Evolutionary conservation across 2,329 filamentous ascomycete species (phyloP).

Genomic region (Sphaerulina populicola): DNA sequence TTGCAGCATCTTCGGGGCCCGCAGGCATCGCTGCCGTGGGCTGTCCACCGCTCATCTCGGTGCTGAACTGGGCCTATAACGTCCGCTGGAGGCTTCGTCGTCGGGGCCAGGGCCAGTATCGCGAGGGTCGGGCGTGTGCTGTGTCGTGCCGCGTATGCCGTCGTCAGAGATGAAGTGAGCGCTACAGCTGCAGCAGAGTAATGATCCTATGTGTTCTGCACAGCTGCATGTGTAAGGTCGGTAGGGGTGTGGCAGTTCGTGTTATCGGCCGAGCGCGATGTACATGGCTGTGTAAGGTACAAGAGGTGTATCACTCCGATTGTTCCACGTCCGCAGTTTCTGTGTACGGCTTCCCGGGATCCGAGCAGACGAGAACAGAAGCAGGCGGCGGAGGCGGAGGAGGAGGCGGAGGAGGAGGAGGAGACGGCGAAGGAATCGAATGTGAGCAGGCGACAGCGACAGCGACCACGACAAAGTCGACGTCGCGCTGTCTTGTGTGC

Average conservation of each 20-base stretch:
- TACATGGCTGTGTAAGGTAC: background rate
- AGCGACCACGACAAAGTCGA: no score
- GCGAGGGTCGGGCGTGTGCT: background rate
- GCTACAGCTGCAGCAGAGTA: background rate
- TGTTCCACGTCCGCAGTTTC: background rate
- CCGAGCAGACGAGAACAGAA: background rate
- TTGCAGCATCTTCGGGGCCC: slow-evolving; percentile 15
- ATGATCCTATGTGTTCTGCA: background rate
- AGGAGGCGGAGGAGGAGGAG: no score
- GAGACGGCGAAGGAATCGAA: no score
- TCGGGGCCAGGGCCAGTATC: background rate
- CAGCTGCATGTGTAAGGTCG: background rate
- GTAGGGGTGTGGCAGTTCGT: background rate
- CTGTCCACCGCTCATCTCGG: slow-evolving; percentile 17
- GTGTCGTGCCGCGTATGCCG: background rate
- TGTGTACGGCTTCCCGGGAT: background rate
- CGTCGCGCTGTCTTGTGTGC: no score
- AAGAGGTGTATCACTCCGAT: background rate
- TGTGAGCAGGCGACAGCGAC: no score
- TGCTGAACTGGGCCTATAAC: background rate
- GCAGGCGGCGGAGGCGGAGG: no score
- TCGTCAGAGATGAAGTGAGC: background rate
- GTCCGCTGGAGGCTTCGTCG: background rate
- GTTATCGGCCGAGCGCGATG: no score
- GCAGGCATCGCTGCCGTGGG: slow-evolving; percentile 17